Percentiles rank a stretch among this genome's conserved stretches.
phyloP scores from a whole-genome alignment of 169 alveolate genomes.

The Cryptosporidium tyzzeri region DNA sequence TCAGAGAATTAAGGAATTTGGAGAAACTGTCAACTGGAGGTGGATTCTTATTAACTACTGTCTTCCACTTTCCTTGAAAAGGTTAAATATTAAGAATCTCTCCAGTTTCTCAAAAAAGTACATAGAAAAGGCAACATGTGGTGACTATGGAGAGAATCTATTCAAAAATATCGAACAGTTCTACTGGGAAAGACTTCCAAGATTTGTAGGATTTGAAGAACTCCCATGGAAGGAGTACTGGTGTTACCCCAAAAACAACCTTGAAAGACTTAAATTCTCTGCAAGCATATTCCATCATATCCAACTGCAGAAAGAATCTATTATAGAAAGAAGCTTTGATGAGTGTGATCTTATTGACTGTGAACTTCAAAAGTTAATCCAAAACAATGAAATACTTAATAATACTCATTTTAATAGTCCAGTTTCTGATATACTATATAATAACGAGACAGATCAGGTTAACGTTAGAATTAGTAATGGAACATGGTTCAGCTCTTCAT shows the following conservation, averaged over 20 bases:
- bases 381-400: slow-evolving; percentile 18
- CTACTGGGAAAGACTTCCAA: slow-evolving; percentile 71
- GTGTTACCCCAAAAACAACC: slow-evolving; percentile 45
- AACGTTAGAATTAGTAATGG: slow-evolving; percentile 57
- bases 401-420: slow-evolving; percentile 13
- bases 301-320: slow-evolving; percentile 15
- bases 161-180: slow-evolving; percentile 53
- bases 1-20: slow-evolving; percentile 24
- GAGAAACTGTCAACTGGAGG: slow-evolving; percentile 66
- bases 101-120: slow-evolving; percentile 19
- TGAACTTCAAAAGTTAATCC: slow-evolving; percentile 28
- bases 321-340: slow-evolving; percentile 7
- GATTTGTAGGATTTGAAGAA: slow-evolving; percentile 73
- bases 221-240: slow-evolving; percentile 73
- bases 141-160: slow-evolving; percentile 63
- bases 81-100: slow-evolving; percentile 42
- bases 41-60: slow-evolving; percentile 50
- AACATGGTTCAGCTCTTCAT: slow-evolving; percentile 67
- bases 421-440: slow-evolving; percentile 59
- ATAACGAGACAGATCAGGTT: slow-evolving; percentile 65
- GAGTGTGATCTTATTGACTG: slow-evolving; percentile 35
- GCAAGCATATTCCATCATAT: slow-evolving; percentile 8
- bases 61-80: slow-evolving; percentile 56
- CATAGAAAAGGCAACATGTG: slow-evolving; percentile 52
- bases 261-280: neutral